Base-by-base conservation (phyloP, 331 rosid genomes). In the Saraca asoca region DNA sequence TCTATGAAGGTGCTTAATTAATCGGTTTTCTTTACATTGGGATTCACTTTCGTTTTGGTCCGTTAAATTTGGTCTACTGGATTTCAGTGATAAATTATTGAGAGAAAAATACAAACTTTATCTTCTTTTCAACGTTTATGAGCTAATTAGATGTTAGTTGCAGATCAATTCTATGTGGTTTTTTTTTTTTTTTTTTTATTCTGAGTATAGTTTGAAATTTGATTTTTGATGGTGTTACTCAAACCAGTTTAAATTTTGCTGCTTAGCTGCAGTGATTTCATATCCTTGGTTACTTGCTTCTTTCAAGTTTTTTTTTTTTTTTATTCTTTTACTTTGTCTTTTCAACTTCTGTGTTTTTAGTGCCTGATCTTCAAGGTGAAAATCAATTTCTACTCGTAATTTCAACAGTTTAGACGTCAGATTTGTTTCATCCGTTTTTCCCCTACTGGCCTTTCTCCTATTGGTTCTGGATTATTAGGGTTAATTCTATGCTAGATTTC, bases 1-100 rank as follows among this genome's bases (percentile, higher is more conserved):
- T 73, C 75, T 94, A 94, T 29, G 85, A 87, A 67, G 99, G 99
- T 24, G 3, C 3, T 24, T 94, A 67, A 41, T 55, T 7, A 50
- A 34, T 62, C 29, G 6, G 20, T 14, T 62, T 53, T 41, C 20
- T 66, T 9, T 19, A 13, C 1, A 37, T 57, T 49, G 19, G 7
- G 18, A 59, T 58, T 70, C 24, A 10, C 14, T 56, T 34, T 45
- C 13, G 29, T 12, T 43, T n/a, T 59, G 10, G 58, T 71, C 43
- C 65, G 44, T 57, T 70, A 38, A 64, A 49, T 71, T 62, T 50
- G 9, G n/a, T 16, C 48, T 58, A 51, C 3, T 53, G 24, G 45
- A 41, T 62, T 73, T 51, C 18, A 7, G 41, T 19, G 69, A 39
- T 56, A 19, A 39, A 49, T 76, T 48, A 3, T 33, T 54, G 2